Base-by-base conservation (phyloP, 768 basidiomycete genomes). In the Tulasnella sp. region DNA sequence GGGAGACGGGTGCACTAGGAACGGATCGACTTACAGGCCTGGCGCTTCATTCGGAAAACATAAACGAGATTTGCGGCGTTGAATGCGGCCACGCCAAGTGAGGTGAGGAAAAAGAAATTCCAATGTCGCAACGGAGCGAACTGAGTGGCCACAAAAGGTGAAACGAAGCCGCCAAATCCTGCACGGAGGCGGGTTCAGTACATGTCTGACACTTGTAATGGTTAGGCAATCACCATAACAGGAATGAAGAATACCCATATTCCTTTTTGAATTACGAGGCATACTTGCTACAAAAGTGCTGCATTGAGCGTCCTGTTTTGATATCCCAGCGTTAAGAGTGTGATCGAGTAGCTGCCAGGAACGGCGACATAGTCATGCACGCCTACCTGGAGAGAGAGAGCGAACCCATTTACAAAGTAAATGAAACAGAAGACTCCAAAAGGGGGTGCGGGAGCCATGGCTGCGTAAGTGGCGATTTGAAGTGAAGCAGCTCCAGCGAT, bases 141-240 rank as follows among this genome's bases (percentile, higher is more conserved):
- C 76, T 94, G 91, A 0, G 95, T 96, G 0, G 94, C 87, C 0
- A 91, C 88, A 19, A 96, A 86, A 2, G 95, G 94, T 0, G 93
- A 80, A 52, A 81, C 76, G 52, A 84, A 81, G 0, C 83, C 84
- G 17, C 85, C 85, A 25, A 82, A 72, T 36, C 83, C 84, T 72
- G 80, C 29, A 64, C 15, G 14, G 31, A 34, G 25, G 31, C 12
- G 58, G 25, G 15, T 52, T 52, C 36, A 29, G 8, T 14, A 0
- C 29, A 75, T 68, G 31, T 31, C 52, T 49, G 49, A 42, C 15
- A 12, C 49, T 34, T 34, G 15, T n/a, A 7, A 15, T 9, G 71
- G 29, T 19, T n/a, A 29, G 67, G 75, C 17, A 31, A 36, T 37
- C 22, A 86, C 91, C 91, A 72, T 84, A 84, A 58, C 82, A 82